A percentile compares a stretch with the other conserved stretches of the same genome.
These are phyloP conservation scores for Thyridium curvatum DNA, from an alignment of 2,329 filamentous ascomycete species.

Conservation along the genomic window DNA sequence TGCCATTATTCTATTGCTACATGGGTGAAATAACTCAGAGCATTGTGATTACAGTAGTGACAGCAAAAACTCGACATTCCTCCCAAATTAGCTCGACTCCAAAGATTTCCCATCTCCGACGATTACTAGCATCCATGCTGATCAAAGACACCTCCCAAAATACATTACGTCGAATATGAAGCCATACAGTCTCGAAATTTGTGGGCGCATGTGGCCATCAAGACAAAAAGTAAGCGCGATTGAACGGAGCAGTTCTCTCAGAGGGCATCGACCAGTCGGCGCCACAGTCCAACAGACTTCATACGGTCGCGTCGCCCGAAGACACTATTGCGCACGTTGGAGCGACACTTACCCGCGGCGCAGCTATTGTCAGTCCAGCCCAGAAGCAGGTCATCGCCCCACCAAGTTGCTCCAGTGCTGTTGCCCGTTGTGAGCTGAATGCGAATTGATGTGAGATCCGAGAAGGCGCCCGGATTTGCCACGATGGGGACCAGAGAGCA, in stretches of 20 bases:
- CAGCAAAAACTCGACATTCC: no score
- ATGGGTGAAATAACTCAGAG: no score
- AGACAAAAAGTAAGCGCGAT: not conserved
- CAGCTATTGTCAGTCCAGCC: constrained; percentile 37
- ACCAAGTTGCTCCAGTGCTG: constrained; percentile 28
- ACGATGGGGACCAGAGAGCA: constrained; percentile 21
- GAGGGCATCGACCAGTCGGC: not conserved
- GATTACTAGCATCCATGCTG: not conserved
- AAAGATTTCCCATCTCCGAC: constrained; percentile 2
- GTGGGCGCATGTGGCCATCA: not conserved
- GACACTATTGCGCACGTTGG: constrained; percentile 20
- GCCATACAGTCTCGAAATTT: constrained; percentile 1
- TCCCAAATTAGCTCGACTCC: constrained; percentile 1
- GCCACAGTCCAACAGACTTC: not conserved
- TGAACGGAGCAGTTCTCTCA: not conserved
- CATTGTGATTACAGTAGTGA: no score
- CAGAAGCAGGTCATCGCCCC: constrained; percentile 37
- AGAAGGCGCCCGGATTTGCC: constrained; percentile 17
- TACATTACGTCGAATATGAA: constrained; percentile 3
- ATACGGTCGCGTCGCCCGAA: constrained; percentile 7
- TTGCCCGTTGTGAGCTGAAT: constrained; percentile 31
- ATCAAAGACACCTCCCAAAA: not conserved
- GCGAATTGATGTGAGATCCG: constrained; percentile 27
- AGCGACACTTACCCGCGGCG: constrained; percentile 27
- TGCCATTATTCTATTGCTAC: no score